Percentiles rank a stretch among this genome's conserved stretches.
Conservation (phyloP, 1,139 yeast genomes). For the Ashbya aceris region DNA sequence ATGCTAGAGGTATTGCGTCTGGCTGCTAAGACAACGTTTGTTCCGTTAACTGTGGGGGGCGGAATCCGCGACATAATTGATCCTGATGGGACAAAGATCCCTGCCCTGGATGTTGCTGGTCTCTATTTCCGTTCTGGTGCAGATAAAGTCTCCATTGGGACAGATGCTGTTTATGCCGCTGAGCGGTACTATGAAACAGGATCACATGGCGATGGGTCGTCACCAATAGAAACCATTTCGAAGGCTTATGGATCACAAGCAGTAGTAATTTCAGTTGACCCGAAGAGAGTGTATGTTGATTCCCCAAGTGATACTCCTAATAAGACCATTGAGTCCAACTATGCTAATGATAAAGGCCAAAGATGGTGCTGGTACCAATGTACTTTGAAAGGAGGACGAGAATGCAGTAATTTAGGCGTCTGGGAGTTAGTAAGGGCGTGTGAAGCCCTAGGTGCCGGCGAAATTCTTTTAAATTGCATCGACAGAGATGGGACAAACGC, state of each 20-base stretch:
- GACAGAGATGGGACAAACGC: constrained; percentile 94
- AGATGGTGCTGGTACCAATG: constrained; percentile 87
- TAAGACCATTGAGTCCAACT: constrained; percentile 48
- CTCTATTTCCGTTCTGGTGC: constrained; percentile 93
- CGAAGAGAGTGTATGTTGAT: constrained; percentile 68
- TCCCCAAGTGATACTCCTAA: constrained; percentile 54
- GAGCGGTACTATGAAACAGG: constrained; percentile 62
- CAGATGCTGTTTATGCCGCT: constrained; percentile 93
- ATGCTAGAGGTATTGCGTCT: constrained; percentile 80
- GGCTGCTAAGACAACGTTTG: constrained; percentile 87
- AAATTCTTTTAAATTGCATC: constrained; percentile 80
- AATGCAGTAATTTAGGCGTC: constrained; percentile 82
- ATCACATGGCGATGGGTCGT: constrained; percentile 50
- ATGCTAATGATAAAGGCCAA: constrained; percentile 78
- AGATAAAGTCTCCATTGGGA: constrained; percentile 92
- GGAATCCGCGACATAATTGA: constrained; percentile 88
- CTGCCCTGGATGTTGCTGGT: constrained; percentile 86
- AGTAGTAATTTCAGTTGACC: constrained; percentile 94
- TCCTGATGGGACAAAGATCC: constrained; percentile 63
- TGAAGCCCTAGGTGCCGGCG: constrained; percentile 95
- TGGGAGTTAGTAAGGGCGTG: constrained; percentile 80
- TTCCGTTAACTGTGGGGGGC: constrained; percentile 95
- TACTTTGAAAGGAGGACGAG: constrained; percentile 93
- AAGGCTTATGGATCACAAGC: constrained; percentile 92
- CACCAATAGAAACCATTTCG: constrained; percentile 89